Evolutionary conservation across 345 rosid genomes (phyloP).

Genomic region (Stellera chamaejasme): DNA sequence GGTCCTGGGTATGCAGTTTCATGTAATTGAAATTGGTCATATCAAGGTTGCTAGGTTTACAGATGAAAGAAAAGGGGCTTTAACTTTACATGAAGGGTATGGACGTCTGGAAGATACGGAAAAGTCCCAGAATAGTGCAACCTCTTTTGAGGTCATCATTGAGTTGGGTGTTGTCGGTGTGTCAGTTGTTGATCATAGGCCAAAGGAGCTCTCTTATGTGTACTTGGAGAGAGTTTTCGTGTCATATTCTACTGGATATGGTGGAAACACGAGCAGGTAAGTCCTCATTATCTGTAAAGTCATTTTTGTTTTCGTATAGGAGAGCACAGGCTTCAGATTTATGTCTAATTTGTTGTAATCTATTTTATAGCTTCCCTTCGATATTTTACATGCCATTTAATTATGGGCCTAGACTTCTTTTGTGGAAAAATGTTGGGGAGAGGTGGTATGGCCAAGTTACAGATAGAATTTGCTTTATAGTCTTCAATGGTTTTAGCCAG

Average conservation of each 20-base stretch:
- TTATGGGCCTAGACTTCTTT: no score
- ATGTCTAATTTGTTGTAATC: no score
- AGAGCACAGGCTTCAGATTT: no score
- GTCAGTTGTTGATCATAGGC: constrained; percentile 77
- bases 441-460: no score
- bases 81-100: constrained; percentile 31
- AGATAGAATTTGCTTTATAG: no score
- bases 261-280: constrained; percentile 92
- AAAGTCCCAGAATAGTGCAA: constrained; percentile 27
- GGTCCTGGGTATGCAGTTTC: constrained; percentile 50
- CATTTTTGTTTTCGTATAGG: neutral
- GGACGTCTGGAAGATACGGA: constrained; percentile 30
- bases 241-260: constrained; percentile 87
- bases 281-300: constrained; percentile 3
- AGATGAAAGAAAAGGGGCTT: constrained; percentile 26
- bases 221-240: constrained; percentile 71
- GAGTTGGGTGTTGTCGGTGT: constrained; percentile 90
- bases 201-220: constrained; percentile 75
- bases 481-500: no score
- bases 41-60: constrained; percentile 64
- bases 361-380: no score
- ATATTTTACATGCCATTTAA: no score
- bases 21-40: constrained; percentile 58
- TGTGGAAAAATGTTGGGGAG: no score
- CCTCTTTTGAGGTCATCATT: constrained; percentile 68